Conservation (phyloP, 768 basidiomycete genomes). For the Gloeostereum incarnatum region DNA sequence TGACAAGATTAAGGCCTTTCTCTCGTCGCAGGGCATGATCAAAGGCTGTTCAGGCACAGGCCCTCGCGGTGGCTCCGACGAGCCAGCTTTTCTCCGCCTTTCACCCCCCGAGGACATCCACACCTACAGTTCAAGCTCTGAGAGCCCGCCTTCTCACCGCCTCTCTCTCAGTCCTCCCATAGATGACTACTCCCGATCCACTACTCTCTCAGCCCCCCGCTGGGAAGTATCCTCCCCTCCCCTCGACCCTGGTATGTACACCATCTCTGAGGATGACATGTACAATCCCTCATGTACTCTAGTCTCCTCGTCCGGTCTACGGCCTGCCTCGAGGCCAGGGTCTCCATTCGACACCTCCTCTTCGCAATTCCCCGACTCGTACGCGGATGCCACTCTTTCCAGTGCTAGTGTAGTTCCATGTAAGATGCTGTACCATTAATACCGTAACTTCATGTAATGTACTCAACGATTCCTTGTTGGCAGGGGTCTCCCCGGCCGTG, state of each 20-base stretch:
- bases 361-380: too few species aligned
- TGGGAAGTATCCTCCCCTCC: slow-evolving; percentile 9
- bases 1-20: slow-evolving; percentile 71
- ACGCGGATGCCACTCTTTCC: too few species aligned
- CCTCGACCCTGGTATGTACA: slow-evolving; percentile 2
- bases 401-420: too few species aligned
- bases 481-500: too few species aligned
- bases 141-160: slow-evolving; percentile 19
- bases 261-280: too few species aligned
- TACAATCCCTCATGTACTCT: slow-evolving; percentile 13
- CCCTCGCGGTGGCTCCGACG: slow-evolving; percentile 46
- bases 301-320: slow-evolving; percentile 14
- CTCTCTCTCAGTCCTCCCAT: slow-evolving; percentile 15
- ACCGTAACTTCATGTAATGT: slow-evolving; percentile 57
- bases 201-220: slow-evolving; percentile 15
- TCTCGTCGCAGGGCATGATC: slow-evolving; percentile 82
- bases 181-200: slow-evolving; percentile 12
- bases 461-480: slow-evolving; percentile 51
- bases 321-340: background rate
- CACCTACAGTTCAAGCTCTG: slow-evolving; percentile 27
- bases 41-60: slow-evolving; percentile 77
- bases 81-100: slow-evolving; percentile 47
- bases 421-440: too few species aligned
- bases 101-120: slow-evolving; percentile 22
- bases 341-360: slow-evolving; percentile 15